These are phyloP conservation scores for Pinus taeda DNA, from an alignment of 75 land plant genomes.

Conservation along the genomic window DNA sequence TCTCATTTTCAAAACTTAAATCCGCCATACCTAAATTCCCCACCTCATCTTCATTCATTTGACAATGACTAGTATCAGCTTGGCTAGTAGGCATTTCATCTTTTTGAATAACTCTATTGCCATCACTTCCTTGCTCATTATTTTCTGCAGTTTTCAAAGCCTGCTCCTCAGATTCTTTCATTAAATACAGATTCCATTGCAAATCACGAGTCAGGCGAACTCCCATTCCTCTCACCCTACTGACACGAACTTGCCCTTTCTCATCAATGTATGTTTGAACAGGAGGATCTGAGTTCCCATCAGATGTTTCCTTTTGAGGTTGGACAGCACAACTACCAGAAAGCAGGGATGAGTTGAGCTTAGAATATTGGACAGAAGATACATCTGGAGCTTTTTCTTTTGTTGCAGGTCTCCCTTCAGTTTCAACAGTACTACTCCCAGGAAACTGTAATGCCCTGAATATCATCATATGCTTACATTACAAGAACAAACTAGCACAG, in stretches of 20 bases:
- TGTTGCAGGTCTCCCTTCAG: not conserved
- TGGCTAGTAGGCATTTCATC: not conserved
- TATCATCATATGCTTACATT: slow-evolving; percentile 4
- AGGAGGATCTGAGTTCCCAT: slow-evolving; percentile 23
- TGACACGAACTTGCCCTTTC: slow-evolving; percentile 70
- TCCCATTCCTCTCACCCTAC: slow-evolving; percentile 82
- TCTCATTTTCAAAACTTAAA: not conserved
- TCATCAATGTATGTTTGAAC: slow-evolving; percentile 86
- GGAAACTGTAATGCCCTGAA: slow-evolving; percentile 6
- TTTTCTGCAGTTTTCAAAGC: slow-evolving; percentile 1
- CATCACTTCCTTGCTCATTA: not conserved
- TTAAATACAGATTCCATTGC: slow-evolving; percentile 82
- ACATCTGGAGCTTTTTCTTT: slow-evolving; percentile 2
- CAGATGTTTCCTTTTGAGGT: slow-evolving; percentile 17
- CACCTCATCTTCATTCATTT: slow-evolving; percentile 1
- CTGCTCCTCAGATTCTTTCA: slow-evolving; percentile 84
- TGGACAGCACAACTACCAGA: slow-evolving; percentile 3
- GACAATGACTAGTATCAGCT: not conserved
- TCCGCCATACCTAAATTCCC: not conserved
- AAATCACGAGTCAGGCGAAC: slow-evolving; percentile 94
- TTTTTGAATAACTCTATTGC: slow-evolving; percentile 4
- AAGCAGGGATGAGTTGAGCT: not conserved
- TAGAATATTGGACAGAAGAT: not conserved
- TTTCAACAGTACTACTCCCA: slow-evolving; percentile 3
- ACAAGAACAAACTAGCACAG: not conserved